Base-by-base conservation (phyloP, 441 rosid species). In the Hura crepitans region DNA sequence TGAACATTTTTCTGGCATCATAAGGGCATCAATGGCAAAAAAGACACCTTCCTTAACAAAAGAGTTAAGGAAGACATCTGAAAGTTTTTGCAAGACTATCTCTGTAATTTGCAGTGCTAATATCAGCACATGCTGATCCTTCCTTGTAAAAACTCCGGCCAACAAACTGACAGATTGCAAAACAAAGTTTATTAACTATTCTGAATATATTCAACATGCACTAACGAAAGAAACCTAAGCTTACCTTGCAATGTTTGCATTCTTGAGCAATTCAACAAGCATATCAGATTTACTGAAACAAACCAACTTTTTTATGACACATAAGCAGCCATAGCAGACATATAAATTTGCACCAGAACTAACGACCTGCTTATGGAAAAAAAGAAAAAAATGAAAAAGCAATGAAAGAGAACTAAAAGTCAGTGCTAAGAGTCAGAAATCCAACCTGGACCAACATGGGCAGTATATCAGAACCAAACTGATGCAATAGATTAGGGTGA, bases 31-130 rank as follows among this genome's bases (percentile, higher is more conserved):
- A 42, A 96, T 84, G 37, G 96, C 90, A 65, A 88, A 96, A 66
- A 85, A 77, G 61, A 91, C 93, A 62, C 99, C 99, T 78, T 96
- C 99, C 81, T 87, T 96, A 37, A 89, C 79, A 75, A 96, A 96
- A 68, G 93, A 81, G 72, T 82, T 84, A 79, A 88, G 75, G 73
- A 82, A 86, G 49, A 75, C 78, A 78, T 86, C 86, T 64, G 89
- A 78, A 74, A 75, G 83, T 87, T 91, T 96, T 80, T 84, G 87
- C 74, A 96, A 84, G 72, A 88, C 79, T 66, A 80, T 85, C 74
- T 96, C 94, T 31, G 88, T 81, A 75, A 92, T 85, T 79, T 85
- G 85, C 53, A 96, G 83, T 37, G 94, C 93, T 75, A 88, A 82
- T 69, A 89, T 79, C 65, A 92, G 75, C 60, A 92, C 83, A 78